Base-by-base conservation (phyloP, 129 eudicot species). In the Centrapalus pauciflorus region DNA sequence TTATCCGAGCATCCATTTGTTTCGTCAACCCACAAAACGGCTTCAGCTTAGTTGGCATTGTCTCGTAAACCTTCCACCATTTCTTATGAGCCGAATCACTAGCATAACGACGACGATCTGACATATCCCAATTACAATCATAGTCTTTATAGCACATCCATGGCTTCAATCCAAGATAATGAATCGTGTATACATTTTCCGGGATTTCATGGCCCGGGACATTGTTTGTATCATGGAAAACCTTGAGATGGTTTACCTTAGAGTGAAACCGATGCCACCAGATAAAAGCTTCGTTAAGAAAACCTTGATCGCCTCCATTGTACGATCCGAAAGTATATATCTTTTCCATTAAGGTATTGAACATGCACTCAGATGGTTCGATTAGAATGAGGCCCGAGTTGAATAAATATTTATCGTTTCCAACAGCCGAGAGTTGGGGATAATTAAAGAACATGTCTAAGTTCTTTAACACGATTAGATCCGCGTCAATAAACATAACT, bases 291-390 rank as follows among this genome's bases (percentile, higher is more conserved):
- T 87, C 97, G 14, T 90, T 90, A 3, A 87, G 76, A 61, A 82
- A 87, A 5, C 92, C 95, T 21, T 90, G 97, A 71, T 90, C 97
- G 4, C 97, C 97, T 0, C 97, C 97, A 55, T 90, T 90, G 54
- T 87, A 87, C 0, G 97, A 84, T 12, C 23, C 75, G 1, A 87
- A 33, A 4, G 60, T 35, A 3, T 16, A 37, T 69, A 76, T 81
- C 12, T 76, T 80, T 59, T 71, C 54, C 89, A 90, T 87, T 6
- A 90, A 28, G 41, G 37, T 25, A 34, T 77, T 51, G 61, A 87
- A 90, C 74, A 81, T 75, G 68, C 97, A 90, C 29, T 72, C 41
- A 1, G 97, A 90, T 13, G 95, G 97, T 64, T 90, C 95, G 11
- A 84, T 50, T 8, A 84, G 4, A 80, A 90, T 75, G 38, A 90